These are phyloP conservation scores for Diddensiella caesifluorescens DNA, from an alignment of 805 yeast genomes.

Conservation along the genomic window DNA sequence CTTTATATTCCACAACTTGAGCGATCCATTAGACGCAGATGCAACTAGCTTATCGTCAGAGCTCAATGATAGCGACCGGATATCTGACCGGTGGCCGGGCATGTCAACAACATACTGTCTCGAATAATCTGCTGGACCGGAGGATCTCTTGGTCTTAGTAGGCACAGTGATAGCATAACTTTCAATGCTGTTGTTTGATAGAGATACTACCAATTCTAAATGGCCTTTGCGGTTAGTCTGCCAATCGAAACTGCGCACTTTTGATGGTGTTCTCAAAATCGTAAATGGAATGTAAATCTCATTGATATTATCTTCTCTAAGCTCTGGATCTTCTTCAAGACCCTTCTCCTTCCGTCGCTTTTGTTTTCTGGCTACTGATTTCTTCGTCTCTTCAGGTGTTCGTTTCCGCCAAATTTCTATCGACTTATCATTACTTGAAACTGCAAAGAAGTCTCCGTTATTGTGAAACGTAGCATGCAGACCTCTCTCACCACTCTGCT, in stretches of 20 bases:
- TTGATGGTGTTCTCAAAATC: slow-evolving; percentile 56
- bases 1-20: slow-evolving; percentile 82
- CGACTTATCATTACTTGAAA: slow-evolving; percentile 77
- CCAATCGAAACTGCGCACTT: slow-evolving; percentile 67
- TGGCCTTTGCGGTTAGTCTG: slow-evolving; percentile 36
- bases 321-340: slow-evolving; percentile 47
- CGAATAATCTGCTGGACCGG: slow-evolving; percentile 33
- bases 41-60: slow-evolving; percentile 75
- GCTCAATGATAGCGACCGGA: slow-evolving; percentile 77
- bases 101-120: slow-evolving; percentile 57
- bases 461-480: slow-evolving; percentile 52
- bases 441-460: slow-evolving; percentile 44
- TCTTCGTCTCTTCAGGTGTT: slow-evolving; percentile 66
- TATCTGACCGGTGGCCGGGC: slow-evolving; percentile 85
- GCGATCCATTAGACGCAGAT: slow-evolving; percentile 83
- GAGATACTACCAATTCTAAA: slow-evolving; percentile 57
- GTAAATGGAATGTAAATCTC: slow-evolving; percentile 61
- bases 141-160: slow-evolving; percentile 38
- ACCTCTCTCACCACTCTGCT: slow-evolving; percentile 56
- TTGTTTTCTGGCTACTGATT: slow-evolving; percentile 70
- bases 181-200: slow-evolving; percentile 72
- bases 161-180: slow-evolving; percentile 48
- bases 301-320: slow-evolving; percentile 34
- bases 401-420: slow-evolving; percentile 77
- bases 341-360: slow-evolving; percentile 60